phyloP scores from a whole-genome alignment of 2,329 filamentous ascomycete genomes.

The Metarhizium guizhouense region DNA sequence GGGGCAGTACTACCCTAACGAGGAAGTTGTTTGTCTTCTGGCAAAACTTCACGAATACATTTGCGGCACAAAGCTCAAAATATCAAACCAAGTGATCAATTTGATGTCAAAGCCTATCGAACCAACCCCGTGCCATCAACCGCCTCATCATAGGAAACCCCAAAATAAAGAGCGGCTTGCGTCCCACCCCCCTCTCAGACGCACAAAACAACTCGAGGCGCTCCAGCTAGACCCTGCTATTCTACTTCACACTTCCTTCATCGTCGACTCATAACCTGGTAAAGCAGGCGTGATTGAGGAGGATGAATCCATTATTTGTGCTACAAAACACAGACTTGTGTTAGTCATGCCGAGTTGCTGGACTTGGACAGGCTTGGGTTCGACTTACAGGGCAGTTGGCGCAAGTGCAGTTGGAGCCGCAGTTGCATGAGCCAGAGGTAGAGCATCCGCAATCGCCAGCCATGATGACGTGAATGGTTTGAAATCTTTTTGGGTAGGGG shows the following conservation, averaged over 20 bases:
- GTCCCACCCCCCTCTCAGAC: neutral
- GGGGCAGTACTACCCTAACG: too few relatives aligned
- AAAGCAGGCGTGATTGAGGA: neutral
- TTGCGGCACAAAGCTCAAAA: neutral
- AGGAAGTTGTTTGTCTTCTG: too few relatives aligned
- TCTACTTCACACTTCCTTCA: neutral
- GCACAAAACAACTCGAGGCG: neutral
- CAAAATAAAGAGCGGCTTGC: neutral
- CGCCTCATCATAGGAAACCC: neutral
- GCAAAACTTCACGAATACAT: too few relatives aligned
- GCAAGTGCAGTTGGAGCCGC: conserved; percentile 33
- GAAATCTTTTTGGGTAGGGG: conserved; percentile 4
- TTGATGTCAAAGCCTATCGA: neutral
- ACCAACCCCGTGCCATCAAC: neutral
- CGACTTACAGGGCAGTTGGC: conserved; percentile 32
- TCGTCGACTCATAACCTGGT: neutral
- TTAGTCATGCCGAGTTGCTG: neutral
- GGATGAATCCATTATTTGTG: conserved; percentile 8
- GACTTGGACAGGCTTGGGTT: neutral
- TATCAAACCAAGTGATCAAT: conserved; percentile 1
- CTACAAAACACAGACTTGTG: conserved; percentile 2
- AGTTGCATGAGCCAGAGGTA: conserved; percentile 31
- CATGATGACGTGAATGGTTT: conserved; percentile 23
- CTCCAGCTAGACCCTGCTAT: neutral
- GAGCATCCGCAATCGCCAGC: conserved; percentile 31